Evolutionary conservation across 441 rosid genomes (phyloP).

Genomic region (Francoa sonchifolia): DNA sequence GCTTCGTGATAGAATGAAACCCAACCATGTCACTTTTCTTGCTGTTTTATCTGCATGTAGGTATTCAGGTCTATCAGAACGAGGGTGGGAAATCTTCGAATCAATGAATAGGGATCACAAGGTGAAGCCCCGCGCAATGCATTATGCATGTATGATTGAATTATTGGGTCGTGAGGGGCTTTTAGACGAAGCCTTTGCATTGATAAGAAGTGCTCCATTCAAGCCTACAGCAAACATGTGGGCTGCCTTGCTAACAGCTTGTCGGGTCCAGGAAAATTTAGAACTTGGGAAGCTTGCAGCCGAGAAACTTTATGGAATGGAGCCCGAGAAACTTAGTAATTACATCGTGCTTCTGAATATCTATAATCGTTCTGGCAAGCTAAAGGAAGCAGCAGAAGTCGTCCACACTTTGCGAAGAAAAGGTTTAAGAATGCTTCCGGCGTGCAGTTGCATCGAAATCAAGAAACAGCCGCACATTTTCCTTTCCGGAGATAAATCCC

Average conservation of each 20-base stretch:
- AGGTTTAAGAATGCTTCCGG: slow-evolving; percentile 63
- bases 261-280: slow-evolving; percentile 56
- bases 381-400: slow-evolving; percentile 58
- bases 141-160: slow-evolving; percentile 73
- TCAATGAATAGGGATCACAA: slow-evolving; percentile 57
- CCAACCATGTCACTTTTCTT: slow-evolving; percentile 78
- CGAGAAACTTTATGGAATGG: slow-evolving; percentile 73
- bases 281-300: slow-evolving; percentile 80
- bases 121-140: slow-evolving; percentile 84
- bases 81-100: slow-evolving; percentile 69
- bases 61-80: slow-evolving; percentile 52
- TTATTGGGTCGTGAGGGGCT: slow-evolving; percentile 68
- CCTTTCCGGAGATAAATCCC: slow-evolving; percentile 53
- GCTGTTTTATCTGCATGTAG: slow-evolving; percentile 78
- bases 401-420: slow-evolving; percentile 56
- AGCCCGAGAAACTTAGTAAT: slow-evolving; percentile 67
- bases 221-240: slow-evolving; percentile 78
- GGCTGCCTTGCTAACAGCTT: slow-evolving; percentile 82
- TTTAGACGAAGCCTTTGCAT: slow-evolving; percentile 75
- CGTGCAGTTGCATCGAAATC: slow-evolving; percentile 75
- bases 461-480: slow-evolving; percentile 40
- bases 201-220: slow-evolving; percentile 50
- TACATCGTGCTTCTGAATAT: slow-evolving; percentile 69
- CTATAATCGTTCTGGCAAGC: slow-evolving; percentile 57
- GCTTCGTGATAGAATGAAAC: slow-evolving; percentile 38